Conservation (phyloP, 1,284 basidiomycete species). For the Fomitopsis schrenkii region DNA sequence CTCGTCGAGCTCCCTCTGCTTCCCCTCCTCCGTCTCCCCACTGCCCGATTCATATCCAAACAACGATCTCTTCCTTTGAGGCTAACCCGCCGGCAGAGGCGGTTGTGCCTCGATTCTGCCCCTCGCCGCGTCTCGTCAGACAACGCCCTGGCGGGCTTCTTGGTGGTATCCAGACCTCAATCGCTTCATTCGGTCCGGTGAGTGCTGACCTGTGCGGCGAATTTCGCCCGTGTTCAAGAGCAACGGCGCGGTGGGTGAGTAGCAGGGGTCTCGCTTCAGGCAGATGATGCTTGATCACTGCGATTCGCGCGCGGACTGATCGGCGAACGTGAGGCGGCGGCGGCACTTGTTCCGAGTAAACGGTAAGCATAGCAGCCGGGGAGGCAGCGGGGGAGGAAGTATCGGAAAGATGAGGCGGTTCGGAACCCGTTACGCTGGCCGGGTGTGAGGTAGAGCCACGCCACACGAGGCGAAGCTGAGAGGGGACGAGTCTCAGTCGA, state of each 20-base stretch:
- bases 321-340: conserved; percentile 25
- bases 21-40: conserved; percentile 52
- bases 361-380: conserved; percentile 25
- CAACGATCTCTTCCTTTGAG: conserved; percentile 33
- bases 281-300: conserved; percentile 24
- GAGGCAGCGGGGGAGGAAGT: conserved; percentile 27
- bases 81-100: conserved; percentile 22
- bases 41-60: conserved; percentile 67
- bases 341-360: conserved; percentile 23
- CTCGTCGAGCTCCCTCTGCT: conserved; percentile 30
- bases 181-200: conserved; percentile 21
- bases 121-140: conserved; percentile 18
- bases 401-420: conserved; percentile 18
- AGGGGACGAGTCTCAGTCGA: conserved; percentile 3
- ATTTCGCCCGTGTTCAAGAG: conserved; percentile 32
- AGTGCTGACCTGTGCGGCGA: conserved; percentile 30
- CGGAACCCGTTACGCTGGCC: conserved; percentile 9
- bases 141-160: conserved; percentile 11
- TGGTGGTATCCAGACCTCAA: conserved; percentile 15
- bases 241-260: conserved; percentile 36
- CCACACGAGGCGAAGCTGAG: conserved; percentile 17
- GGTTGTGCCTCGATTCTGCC: conserved; percentile 25
- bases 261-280: conserved; percentile 26
- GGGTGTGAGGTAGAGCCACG: conserved; percentile 8
- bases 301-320: conserved; percentile 21